Percentiles rank a stretch among this genome's conserved stretches.
Conservation (phyloP, 2,329 filamentous ascomycete genomes). For the Alternaria sp. region DNA sequence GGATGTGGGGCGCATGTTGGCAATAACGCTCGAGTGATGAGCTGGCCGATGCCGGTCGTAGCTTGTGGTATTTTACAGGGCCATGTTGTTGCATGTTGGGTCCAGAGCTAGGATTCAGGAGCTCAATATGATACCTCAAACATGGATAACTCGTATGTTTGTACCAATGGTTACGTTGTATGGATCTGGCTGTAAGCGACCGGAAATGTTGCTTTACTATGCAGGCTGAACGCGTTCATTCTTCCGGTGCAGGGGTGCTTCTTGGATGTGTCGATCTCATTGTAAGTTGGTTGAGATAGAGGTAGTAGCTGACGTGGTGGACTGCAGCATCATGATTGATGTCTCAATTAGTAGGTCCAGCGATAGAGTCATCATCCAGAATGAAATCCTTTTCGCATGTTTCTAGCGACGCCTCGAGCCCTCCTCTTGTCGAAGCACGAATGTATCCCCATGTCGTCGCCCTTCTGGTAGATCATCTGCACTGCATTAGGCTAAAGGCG, state of each 20-base stretch:
- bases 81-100: not conserved
- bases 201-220: not conserved
- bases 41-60: not conserved
- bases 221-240: not conserved
- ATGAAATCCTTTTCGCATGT: not conserved
- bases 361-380: not conserved
- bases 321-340: not conserved
- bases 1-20: not conserved
- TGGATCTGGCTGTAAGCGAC: not conserved
- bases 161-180: not conserved
- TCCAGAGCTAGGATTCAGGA: not conserved
- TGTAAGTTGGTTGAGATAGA: not conserved
- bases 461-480: not conserved
- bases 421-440: not conserved
- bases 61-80: not conserved
- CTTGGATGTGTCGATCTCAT: not conserved
- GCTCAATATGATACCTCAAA: not conserved
- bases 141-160: not conserved
- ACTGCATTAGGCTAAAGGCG: conserved; percentile 7
- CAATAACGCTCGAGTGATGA: not conserved
- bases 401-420: not conserved
- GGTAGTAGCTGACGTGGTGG: not conserved
- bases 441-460: not conserved
- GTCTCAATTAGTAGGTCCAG: not conserved
- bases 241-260: not conserved